Evolutionary conservation across 2,329 filamentous ascomycete genomes (phyloP), one percentile per base, ranked within the genome.

Genomic region (Phialemonium atrogriseum): DNA sequence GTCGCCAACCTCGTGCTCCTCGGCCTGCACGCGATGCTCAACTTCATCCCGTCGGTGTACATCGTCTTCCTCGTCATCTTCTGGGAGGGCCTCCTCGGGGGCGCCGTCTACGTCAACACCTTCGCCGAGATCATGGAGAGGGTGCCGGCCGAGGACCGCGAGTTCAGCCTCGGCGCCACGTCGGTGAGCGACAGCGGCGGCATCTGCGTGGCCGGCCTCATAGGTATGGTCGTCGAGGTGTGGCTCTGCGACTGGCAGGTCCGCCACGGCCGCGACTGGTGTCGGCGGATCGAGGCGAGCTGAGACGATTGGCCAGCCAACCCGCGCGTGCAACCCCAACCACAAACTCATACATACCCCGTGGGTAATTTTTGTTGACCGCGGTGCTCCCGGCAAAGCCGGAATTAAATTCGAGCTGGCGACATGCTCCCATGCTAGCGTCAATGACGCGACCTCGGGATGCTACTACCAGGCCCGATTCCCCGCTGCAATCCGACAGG

Each of bases 91-190:
- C 56, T 96, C 10, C 64, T 98, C 0, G 91, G 91, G 1, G 91
- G 91, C 0, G 68, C 86, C 4, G 91, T 96, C 0, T 98, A 98
- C 48, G 88, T 96, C 37, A 94, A 89, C 48, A 94, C 88, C 0
- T 98, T 96, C 56, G 86, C 88, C 1, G 84, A 93, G 52, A 95
- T 98, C 39, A 81, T 86, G 53, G 86, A 95, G 47, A 77, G 79
- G 6, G 78, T 95, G 1, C 76, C 78, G 0, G 63, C 70, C 5
- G 73, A 77, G 19, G 87, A 95, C 32, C 72, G 89, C 5, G 91
- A 98, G 58, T 96, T 96, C 50, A 93, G 85, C 37, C 62, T 98
- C 2, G 79, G 84, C 0, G 89, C 88, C 0, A 91, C 87, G 3
- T 93, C 82, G 16, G 89, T 95, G 24, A 94, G 86, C 51, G 91